Evolutionary conservation across 2,329 filamentous ascomycete genomes (phyloP).

Genomic region (Cadophora gregata): DNA sequence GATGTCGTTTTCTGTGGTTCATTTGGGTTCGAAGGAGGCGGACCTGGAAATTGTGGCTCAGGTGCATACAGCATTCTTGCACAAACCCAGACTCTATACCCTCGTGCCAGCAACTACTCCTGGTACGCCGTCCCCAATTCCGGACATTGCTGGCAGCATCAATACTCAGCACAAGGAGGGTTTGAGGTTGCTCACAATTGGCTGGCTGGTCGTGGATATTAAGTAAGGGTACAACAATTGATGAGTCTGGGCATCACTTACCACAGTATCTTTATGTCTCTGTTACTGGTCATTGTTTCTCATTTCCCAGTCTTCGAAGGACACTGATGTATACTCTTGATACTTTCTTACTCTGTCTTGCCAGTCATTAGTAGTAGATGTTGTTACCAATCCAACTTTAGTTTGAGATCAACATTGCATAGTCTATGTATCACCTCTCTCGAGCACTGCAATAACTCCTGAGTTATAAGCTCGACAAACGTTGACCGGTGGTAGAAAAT

Average conservation of each 20-base stretch:
- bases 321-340: not conserved
- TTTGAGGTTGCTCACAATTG: slow-evolving; percentile 27
- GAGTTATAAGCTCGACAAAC: not conserved
- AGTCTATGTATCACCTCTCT: not conserved
- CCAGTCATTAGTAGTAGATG: slow-evolving; percentile 1
- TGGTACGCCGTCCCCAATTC: slow-evolving; percentile 29
- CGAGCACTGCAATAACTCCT: not conserved
- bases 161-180: slow-evolving; percentile 22
- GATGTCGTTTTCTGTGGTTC: slow-evolving; percentile 33
- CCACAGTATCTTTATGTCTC: not conserved
- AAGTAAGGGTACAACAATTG: not conserved
- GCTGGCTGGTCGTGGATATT: slow-evolving; percentile 28
- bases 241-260: not conserved
- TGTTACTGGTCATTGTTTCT: slow-evolving; percentile 1
- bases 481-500: not conserved
- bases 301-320: not conserved
- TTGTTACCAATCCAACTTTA: not conserved
- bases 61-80: slow-evolving; percentile 22
- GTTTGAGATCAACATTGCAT: not conserved
- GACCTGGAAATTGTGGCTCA: slow-evolving; percentile 24
- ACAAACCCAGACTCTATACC: slow-evolving; percentile 25
- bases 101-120: slow-evolving; percentile 23
- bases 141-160: slow-evolving; percentile 31
- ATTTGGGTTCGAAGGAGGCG: slow-evolving; percentile 14
- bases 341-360: not conserved